Percentiles rank a stretch among this genome's conserved stretches.
These are phyloP conservation scores for Pouteria campechiana DNA, from an alignment of 179 eudicot genomes.

Conservation along the genomic window DNA sequence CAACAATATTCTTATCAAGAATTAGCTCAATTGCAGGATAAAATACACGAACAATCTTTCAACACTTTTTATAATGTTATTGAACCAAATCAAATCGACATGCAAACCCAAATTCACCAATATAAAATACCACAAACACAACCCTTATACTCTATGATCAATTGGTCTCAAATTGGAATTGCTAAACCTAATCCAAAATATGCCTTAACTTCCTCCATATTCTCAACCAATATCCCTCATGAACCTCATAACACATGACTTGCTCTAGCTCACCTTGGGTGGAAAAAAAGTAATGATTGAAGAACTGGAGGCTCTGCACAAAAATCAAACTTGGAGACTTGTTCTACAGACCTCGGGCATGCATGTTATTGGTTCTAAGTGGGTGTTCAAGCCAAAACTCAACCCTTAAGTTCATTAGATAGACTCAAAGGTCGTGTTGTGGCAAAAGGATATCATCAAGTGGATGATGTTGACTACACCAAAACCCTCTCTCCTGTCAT, in stretches of 20 bases:
- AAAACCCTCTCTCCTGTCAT: not conserved
- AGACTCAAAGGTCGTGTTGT: not conserved
- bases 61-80: too few species aligned
- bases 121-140: not conserved
- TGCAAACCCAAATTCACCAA: not conserved
- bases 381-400: not conserved
- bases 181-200: not conserved
- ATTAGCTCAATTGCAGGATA: not conserved
- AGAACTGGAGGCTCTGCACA: not conserved
- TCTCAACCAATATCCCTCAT: not conserved
- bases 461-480: not conserved
- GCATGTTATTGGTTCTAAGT: not conserved
- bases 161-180: not conserved
- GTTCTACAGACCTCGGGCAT: not conserved
- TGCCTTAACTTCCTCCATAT: not conserved
- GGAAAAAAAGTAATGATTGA: not conserved
- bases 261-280: not conserved
- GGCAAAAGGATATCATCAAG: not conserved
- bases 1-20: not conserved
- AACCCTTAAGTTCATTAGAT: not conserved
- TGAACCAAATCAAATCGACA: not conserved
- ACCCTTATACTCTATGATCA: not conserved
- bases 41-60: not conserved
- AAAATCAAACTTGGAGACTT: not conserved
- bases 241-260: not conserved